These are phyloP conservation scores for Cercospora berteroae DNA, from an alignment of 2,329 filamentous ascomycete genomes.

Conservation along the genomic window DNA sequence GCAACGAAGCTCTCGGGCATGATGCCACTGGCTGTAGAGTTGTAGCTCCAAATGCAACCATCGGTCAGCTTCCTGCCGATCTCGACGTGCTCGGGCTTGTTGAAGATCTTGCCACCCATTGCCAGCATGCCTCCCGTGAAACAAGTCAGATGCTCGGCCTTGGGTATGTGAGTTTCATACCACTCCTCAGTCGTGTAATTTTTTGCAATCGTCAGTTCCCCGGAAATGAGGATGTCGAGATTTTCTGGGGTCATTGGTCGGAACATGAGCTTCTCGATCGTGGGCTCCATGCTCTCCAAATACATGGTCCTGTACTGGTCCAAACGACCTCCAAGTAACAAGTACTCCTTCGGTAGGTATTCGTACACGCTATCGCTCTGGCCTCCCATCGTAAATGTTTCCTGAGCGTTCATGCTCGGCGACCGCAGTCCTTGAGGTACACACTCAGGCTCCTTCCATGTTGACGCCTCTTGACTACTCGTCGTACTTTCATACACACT, in stretches of 20 bases:
- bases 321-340: conserved; percentile 73
- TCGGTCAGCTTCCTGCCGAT: conserved; percentile 53
- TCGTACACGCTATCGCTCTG: conserved; percentile 59
- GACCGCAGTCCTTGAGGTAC: conserved; percentile 55
- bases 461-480: neutral
- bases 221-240: conserved; percentile 71
- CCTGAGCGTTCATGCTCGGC: conserved; percentile 45
- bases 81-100: conserved; percentile 49
- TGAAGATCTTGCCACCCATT: conserved; percentile 54
- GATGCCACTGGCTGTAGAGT: conserved; percentile 50
- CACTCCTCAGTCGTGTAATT: conserved; percentile 44
- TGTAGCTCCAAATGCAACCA: conserved; percentile 57
- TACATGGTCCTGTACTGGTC: conserved; percentile 73
- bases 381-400: conserved; percentile 56
- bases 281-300: conserved; percentile 63
- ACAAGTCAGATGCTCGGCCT: conserved; percentile 54
- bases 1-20: conserved; percentile 54
- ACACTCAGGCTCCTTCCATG: conserved; percentile 20
- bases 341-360: conserved; percentile 62
- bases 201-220: conserved; percentile 49
- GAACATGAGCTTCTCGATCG: conserved; percentile 72
- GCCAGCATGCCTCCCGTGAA: conserved; percentile 58
- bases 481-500: neutral
- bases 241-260: conserved; percentile 69
- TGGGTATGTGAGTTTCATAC: conserved; percentile 41